phyloP scores from a whole-genome alignment of 495 filamentous ascomycete species.

The Geopyxis carbonaria region DNA sequence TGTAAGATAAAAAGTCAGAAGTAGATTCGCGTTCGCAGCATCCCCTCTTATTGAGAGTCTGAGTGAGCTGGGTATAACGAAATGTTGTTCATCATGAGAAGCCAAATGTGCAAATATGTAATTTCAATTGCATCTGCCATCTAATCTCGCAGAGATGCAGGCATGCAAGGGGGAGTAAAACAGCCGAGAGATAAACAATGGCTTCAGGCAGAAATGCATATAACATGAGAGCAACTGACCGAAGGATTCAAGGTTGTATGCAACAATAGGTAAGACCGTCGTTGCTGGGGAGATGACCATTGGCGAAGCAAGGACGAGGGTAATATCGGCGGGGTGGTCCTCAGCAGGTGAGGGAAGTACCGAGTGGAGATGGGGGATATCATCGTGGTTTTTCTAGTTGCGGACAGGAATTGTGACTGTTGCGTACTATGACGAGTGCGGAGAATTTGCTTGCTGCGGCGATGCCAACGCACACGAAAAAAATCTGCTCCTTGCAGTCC shows the following conservation, averaged over 20 bases:
- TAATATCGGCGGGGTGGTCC: background rate
- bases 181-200: background rate
- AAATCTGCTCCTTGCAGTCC: no score
- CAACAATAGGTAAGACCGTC: slow-evolving; percentile 1
- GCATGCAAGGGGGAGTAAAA: slow-evolving; percentile 2
- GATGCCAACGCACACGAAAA: no score
- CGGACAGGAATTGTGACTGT: background rate
- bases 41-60: slow-evolving; percentile 15
- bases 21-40: slow-evolving; percentile 25
- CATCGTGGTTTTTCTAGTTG: slow-evolving; percentile 1
- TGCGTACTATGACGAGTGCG: background rate
- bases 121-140: background rate
- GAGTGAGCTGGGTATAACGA: slow-evolving; percentile 22
- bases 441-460: slow-evolving; percentile 4
- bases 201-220: background rate
- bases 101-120: background rate
- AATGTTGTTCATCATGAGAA: slow-evolving; percentile 16
- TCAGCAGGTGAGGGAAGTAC: background rate
- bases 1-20: slow-evolving; percentile 17
- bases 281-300: background rate
- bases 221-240: slow-evolving; percentile 3
- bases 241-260: slow-evolving; percentile 2
- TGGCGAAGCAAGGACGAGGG: background rate
- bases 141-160: background rate
- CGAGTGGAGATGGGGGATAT: background rate